Evolutionary conservation across 768 basidiomycete species (phyloP).

Genomic region (Boletellus ananas): DNA sequence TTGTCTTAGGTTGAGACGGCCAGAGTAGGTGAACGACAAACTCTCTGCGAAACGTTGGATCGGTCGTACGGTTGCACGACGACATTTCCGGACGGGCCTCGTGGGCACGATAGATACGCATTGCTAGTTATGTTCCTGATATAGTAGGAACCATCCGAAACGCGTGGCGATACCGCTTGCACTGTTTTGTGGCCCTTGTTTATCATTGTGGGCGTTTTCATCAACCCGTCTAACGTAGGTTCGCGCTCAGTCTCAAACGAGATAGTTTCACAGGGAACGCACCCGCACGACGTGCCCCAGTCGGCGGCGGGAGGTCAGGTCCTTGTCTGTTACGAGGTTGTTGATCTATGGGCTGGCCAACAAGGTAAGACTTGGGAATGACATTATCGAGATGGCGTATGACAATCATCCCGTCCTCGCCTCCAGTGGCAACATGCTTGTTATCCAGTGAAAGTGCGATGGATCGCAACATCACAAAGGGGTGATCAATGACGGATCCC

Average conservation of each 20-base stretch:
- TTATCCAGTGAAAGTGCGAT: background rate
- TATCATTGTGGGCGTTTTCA: background rate
- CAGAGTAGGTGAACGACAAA: background rate
- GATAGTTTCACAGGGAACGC: too few relatives aligned
- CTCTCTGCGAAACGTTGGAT: background rate
- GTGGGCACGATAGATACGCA: background rate
- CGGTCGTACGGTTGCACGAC: background rate
- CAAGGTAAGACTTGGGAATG: background rate
- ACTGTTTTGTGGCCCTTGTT: background rate
- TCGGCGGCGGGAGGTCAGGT: too few relatives aligned
- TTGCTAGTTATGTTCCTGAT: background rate
- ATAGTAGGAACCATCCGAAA: background rate
- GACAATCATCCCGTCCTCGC: background rate
- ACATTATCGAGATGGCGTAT: background rate
- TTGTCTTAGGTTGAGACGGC: too few relatives aligned
- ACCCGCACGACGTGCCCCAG: too few relatives aligned
- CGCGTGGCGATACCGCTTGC: background rate
- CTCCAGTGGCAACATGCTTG: background rate
- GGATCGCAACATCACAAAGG: background rate
- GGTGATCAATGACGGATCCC: background rate
- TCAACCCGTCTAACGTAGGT: background rate
- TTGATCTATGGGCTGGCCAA: too few relatives aligned
- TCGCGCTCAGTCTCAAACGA: background rate
- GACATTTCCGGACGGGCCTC: too few relatives aligned
- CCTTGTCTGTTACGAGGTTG: too few relatives aligned